Evolutionary conservation across 169 alveolate species (phyloP), one percentile per base, ranked within the genome.

Genomic region (Plasmodium knowlesi): DNA sequence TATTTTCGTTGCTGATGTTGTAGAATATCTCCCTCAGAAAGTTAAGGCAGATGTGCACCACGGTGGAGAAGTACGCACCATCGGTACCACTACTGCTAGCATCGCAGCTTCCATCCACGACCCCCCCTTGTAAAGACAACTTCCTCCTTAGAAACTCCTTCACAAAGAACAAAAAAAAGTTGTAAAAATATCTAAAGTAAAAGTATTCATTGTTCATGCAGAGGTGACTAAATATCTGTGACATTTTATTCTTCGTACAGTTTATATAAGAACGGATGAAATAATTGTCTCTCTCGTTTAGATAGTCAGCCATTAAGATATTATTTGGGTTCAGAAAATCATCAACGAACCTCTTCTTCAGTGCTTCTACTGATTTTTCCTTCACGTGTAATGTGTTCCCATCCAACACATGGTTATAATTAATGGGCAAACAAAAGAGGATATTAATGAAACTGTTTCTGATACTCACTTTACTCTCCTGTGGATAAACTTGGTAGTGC

Each of bases 201-300:
- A 39, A 10, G 70, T 71, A 82, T 10, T 91, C 92, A 50, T 82
- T 82, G 25, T 71, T 10, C 71, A 91, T 32, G 25, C 95, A 91
- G n/a, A 91, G 46, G 19, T 72, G 22, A 34, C 95, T 81, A 81
- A 91, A 91, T 30, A 91, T 91, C 37, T 91, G 95, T 0, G 92
- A 54, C 5, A 32, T 43, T 28, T 91, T 91, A 91, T 91, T 91
- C 74, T 46, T 61, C 46, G 81, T 50, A 0, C 92, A 43, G n/a
- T 34, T 71, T 30, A 61, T 71, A 82, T 81, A 91, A 25, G 30
- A 34, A 19, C 92, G 37, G 19, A 91, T 71, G 1, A 61, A 12
- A 71, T 91, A 81, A 16, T 32, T 67, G 50, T 91, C 86, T 54
- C 39, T 28, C 4, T 28, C 50, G 16, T 43, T 91, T 1, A 81